A percentile compares a stretch with the other conserved stretches of the same genome.
phyloP scores from a whole-genome alignment of 164 flowering plant genomes.

The Macadamia tetraphylla region DNA sequence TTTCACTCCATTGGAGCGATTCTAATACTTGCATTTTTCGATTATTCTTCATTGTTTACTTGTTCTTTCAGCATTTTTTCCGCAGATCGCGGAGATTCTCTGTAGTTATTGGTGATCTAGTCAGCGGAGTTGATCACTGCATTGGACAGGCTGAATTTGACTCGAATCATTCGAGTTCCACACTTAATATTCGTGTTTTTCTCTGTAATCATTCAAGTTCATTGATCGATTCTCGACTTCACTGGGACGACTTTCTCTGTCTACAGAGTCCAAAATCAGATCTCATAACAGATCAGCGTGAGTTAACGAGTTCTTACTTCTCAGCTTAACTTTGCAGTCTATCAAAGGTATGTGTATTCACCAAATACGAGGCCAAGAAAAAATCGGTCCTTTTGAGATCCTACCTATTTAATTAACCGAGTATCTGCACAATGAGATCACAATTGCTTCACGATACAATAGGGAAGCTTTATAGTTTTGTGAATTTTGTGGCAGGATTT shows the following conservation, averaged over 20 bases:
- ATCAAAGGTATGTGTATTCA: no score
- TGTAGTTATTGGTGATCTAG: no score
- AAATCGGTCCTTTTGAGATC: not conserved
- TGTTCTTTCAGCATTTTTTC: not conserved
- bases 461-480: not conserved
- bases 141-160: not conserved
- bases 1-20: not conserved
- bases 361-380: not conserved
- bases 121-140: not conserved
- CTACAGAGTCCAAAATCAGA: not conserved
- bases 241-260: not conserved
- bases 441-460: not conserved
- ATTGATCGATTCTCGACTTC: not conserved
- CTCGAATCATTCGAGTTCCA: not conserved
- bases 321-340: no score
- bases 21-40: not conserved
- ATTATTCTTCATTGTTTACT: not conserved
- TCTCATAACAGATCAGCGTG: not conserved
- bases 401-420: not conserved
- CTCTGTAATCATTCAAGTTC: not conserved
- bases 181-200: not conserved
- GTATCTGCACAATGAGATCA: not conserved
- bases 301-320: no score
- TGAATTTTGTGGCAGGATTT: constrained; percentile 16
- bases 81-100: not conserved